Evolutionary conservation across 2,329 filamentous ascomycete genomes (phyloP), one percentile per base, ranked within the genome.

Genomic region (Pseudopithomyces maydicus): DNA sequence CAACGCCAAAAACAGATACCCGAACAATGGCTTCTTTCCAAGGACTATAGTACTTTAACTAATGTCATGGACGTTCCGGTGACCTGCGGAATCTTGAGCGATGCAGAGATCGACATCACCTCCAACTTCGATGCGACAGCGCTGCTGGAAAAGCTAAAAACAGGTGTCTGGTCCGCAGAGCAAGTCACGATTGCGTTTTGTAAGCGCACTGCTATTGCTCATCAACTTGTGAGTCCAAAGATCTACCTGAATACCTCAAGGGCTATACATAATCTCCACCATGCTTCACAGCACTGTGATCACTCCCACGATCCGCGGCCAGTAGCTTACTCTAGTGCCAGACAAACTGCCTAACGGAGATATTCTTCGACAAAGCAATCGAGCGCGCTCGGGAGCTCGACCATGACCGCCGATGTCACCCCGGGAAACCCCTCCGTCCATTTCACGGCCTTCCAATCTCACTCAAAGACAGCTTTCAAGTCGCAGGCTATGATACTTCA

Each of bases 401-500:
- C 65, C n/a, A 19, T 7, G 75, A 84, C 53, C 74, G 81, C 12
- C 58, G 71, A 26, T 68, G 68, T 50, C 78, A 75, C 71, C 15
- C 70, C 67, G 58, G 73, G 77, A 72, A 72, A 56, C 71, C 79
- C 0, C 74, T 82, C 43, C 88, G 87, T 0, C 87, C 88, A 1
- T 79, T 91, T 1, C 88, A 91, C 69, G 89, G 86, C 70, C 48
- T 88, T 0, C 85, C 85, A 0, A 74, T 88, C 45, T 83, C 85
- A 0, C 77, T 91, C 26, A 91, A 91, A 66, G 88, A 90, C 72
- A 85, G 85, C 65, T 87, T 90, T 76, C 81, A 88, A 46, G 75
- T 89, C 6, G 65, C 67, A 2, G 84, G 84, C 2, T 76, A 83
- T 2, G 84, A 86, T 56, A 75, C 75, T 4, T 85, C 84, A 0